Base-by-base conservation (phyloP, 2,329 filamentous ascomycete species). In the Trichothecium roseum region DNA sequence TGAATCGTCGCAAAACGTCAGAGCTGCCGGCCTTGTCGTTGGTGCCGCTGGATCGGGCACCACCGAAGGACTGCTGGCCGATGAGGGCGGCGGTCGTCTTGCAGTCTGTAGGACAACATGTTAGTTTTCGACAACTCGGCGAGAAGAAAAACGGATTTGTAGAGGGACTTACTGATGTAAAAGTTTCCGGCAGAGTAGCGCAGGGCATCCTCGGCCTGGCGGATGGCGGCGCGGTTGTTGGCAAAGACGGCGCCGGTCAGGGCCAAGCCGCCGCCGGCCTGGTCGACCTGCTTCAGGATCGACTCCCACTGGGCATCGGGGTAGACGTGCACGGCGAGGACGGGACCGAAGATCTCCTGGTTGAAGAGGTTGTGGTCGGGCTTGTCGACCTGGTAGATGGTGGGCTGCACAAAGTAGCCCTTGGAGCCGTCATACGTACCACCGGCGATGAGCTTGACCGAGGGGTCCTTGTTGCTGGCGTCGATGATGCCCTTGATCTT, bases 171-270 rank as follows among this genome's bases (percentile, higher is more conserved):
- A 40, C 46, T 85, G 53, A 85, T 68, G 59, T 85, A 85, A 49
- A 85, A 84, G 60, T 85, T 85, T 12, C 81, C 81, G 1, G 81
- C 80, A 0, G 76, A 62, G 48, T 84, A 72, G 35, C 77, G 65
- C 30, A 86, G 60, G 30, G 64, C 67, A 36, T 81, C 69, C 51
- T 84, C 78, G 0, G 80, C 81, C 33, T 64, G 64, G 14, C 74
- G 66, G 29, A 84, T 60, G 4, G 68, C 77, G 8, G 66, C 58
- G 12, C 79, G 62, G 50, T 84, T 78, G 37, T 68, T 60, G 1
- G 81, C 78, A 51, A 85, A 86, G 26, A 86, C 64, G 32, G 78
- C 70, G 4, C 81, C 81, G 0, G 81, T 85, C 17, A 86, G 64
- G 10, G 46, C 47, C 8, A 68, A 66, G 1, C 57, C 59, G 6